Evolutionary conservation across 768 basidiomycete genomes (phyloP).

Genomic region (Pleurotus pulmonarius): DNA sequence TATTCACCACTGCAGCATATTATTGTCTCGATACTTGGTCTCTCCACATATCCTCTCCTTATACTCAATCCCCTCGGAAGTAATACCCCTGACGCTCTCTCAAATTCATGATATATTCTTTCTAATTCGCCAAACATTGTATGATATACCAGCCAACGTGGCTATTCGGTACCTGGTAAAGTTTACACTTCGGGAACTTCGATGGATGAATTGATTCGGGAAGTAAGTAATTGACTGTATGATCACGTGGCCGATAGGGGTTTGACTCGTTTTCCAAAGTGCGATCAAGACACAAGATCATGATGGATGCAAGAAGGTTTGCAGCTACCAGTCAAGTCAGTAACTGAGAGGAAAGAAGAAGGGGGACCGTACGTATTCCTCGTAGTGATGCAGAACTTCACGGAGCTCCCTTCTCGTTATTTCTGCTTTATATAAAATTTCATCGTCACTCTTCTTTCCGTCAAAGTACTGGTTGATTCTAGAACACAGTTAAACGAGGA

Average conservation of each 20-base stretch:
- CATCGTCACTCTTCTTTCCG: constrained; percentile 87
- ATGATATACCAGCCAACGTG: neutral
- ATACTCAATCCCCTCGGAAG: neutral
- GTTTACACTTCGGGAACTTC: too few relatives aligned
- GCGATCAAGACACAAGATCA: constrained; percentile 7
- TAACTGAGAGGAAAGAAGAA: neutral
- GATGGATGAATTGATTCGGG: too few relatives aligned
- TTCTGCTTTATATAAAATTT: constrained; percentile 87
- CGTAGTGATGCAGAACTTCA: constrained; percentile 80
- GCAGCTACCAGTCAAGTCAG: constrained; percentile 24
- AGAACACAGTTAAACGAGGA: neutral
- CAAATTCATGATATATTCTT: neutral
- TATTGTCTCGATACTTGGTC: constrained; percentile 2
- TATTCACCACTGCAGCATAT: constrained; percentile 5
- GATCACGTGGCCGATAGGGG: too few relatives aligned
- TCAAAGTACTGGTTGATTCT: constrained; percentile 95
- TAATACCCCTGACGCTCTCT: neutral
- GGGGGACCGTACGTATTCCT: constrained; percentile 70
- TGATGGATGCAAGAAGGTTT: constrained; percentile 41
- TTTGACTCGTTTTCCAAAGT: too few relatives aligned
- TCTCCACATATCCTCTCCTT: neutral
- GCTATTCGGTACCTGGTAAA: neutral
- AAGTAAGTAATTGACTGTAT: too few relatives aligned
- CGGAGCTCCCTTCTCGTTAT: constrained; percentile 82
- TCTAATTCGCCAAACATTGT: neutral